Conservation (phyloP, 352 stramenopile genomes). For the Globisporangium cylindrosporum region DNA sequence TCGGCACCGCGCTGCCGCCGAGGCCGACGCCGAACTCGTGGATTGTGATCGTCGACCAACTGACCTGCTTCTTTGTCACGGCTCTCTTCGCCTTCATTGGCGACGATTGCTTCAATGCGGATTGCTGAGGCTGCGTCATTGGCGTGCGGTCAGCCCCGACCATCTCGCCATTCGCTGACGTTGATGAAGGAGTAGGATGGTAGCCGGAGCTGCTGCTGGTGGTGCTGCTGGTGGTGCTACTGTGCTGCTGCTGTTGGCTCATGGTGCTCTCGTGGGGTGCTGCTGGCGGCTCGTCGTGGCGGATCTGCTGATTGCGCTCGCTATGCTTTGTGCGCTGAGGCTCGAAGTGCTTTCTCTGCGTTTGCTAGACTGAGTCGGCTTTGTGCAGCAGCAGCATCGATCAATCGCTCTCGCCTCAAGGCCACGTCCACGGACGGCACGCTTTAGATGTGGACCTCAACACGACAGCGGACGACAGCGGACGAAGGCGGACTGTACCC, state of each 20-base stretch:
- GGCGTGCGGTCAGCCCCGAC: not conserved
- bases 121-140: not conserved
- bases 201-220: conserved; percentile 1
- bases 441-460: conserved; percentile 15
- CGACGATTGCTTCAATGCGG: conserved; percentile 1
- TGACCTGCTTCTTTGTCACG: conserved; percentile 27
- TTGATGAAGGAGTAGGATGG: not conserved
- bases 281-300: not conserved
- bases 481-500: not conserved
- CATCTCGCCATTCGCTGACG: not conserved
- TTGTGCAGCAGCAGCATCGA: conserved; percentile 4
- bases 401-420: not conserved
- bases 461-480: not conserved
- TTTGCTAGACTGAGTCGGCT: conserved; percentile 13
- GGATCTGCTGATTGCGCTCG: not conserved
- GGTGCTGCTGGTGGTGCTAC: not conserved
- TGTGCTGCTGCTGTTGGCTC: not conserved
- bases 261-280: not conserved
- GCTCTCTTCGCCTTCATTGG: conserved; percentile 7
- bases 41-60: conserved; percentile 46
- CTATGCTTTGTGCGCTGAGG: not conserved
- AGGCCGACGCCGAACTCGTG: conserved; percentile 47
- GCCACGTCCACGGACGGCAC: not conserved
- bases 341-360: conserved; percentile 7
- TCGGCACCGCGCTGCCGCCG: conserved; percentile 38